Evolutionary conservation across 352 stramenopile species (phyloP).

Genomic region (Pythium oligandrum): DNA sequence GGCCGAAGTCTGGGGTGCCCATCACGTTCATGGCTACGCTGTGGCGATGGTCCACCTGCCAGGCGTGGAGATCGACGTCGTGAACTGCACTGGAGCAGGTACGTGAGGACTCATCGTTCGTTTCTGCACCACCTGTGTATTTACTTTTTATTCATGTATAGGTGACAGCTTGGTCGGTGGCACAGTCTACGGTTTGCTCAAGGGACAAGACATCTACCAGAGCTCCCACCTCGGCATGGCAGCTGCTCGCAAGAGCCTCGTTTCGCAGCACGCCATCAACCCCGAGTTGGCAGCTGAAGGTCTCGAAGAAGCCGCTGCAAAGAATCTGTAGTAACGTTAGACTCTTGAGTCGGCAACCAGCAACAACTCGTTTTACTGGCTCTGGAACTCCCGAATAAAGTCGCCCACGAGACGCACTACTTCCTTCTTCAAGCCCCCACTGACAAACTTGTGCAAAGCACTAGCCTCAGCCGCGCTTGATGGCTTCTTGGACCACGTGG

Average conservation of each 20-base stretch:
- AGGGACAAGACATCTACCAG: constrained; percentile 49
- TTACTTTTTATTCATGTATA: constrained; percentile 17
- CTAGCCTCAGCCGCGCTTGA: constrained; percentile 30
- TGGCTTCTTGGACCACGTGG: constrained; percentile 46
- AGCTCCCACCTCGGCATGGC: constrained; percentile 77
- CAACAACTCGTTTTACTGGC: constrained; percentile 31
- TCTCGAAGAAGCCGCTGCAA: constrained; percentile 20
- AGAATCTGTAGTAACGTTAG: too few species aligned
- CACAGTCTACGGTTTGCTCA: constrained; percentile 69
- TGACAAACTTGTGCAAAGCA: constrained; percentile 50
- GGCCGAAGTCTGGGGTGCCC: constrained; percentile 48
- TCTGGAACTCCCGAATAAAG: constrained; percentile 62
- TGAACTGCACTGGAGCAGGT: constrained; percentile 76
- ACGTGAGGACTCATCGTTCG: constrained; percentile 3
- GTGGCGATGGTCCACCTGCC: constrained; percentile 67
- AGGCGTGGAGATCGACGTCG: constrained; percentile 42
- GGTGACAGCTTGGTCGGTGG: constrained; percentile 74
- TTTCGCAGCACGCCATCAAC: constrained; percentile 63
- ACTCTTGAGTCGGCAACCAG: too few species aligned
- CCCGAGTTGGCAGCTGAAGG: constrained; percentile 33
- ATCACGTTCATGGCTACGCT: constrained; percentile 36
- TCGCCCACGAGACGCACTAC: constrained; percentile 50
- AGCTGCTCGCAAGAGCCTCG: constrained; percentile 59
- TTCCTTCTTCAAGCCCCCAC: constrained; percentile 57
- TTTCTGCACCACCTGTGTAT: background rate